Percentiles rank a stretch among this genome's conserved stretches.
phyloP scores from a whole-genome alignment of 2,329 filamentous ascomycete species.

The Aspergillus glaucus region DNA sequence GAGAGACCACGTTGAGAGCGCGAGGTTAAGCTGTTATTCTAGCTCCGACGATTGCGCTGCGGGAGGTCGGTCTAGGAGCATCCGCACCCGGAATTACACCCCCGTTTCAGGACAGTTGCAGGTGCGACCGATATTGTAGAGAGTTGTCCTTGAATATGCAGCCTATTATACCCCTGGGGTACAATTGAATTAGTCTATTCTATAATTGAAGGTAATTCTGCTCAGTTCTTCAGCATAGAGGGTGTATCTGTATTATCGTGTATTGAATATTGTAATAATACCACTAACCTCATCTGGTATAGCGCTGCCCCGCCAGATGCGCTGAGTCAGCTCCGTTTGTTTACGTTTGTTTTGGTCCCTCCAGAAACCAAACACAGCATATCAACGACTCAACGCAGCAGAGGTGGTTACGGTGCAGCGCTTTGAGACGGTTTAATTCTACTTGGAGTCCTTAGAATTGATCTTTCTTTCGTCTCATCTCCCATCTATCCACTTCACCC shows the following conservation, averaged over 20 bases:
- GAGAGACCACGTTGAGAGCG: conserved; percentile 1
- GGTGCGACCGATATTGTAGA: too few relatives aligned
- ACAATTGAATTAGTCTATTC: too few relatives aligned
- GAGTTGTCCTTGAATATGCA: too few relatives aligned
- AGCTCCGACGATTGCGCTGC: conserved; percentile 1
- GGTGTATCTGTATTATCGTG: neutral
- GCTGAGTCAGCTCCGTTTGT: conserved; percentile 29
- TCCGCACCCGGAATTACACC: too few relatives aligned
- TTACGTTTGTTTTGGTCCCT: conserved; percentile 27
- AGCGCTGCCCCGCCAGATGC: conserved; percentile 5
- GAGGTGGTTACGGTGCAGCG: neutral
- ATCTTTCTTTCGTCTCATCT: too few relatives aligned
- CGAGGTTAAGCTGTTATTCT: conserved; percentile 1
- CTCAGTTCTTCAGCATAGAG: neutral
- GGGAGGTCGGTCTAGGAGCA: conserved; percentile 1
- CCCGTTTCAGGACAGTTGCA: too few relatives aligned
- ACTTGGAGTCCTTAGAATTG: neutral
- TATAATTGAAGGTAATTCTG: too few relatives aligned
- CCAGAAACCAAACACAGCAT: conserved; percentile 18
- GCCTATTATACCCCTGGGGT: too few relatives aligned
- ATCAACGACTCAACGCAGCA: neutral
- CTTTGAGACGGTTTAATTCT: neutral
- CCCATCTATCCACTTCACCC: neutral
- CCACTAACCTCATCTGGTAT: conserved; percentile 9
- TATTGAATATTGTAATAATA: neutral